Conservation (phyloP, 805 yeast species). For the Saturnispora bothae region DNA sequence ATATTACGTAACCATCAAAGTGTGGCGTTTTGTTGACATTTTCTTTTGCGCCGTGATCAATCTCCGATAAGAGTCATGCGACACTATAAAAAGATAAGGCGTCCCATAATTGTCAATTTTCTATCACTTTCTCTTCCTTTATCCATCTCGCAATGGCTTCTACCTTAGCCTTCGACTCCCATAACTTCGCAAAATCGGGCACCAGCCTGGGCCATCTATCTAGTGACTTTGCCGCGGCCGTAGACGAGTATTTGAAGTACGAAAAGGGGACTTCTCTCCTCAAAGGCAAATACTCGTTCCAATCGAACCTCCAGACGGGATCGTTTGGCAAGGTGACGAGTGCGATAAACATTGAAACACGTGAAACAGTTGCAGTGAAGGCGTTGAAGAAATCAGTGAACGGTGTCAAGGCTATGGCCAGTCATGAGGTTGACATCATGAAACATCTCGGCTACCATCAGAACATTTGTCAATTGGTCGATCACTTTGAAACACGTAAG, state of each 20-base stretch:
- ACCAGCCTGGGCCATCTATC: slow-evolving; percentile 6
- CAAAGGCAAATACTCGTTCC: slow-evolving; percentile 31
- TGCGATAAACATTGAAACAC: slow-evolving; percentile 31
- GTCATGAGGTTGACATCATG: slow-evolving; percentile 42
- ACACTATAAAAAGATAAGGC: neutral
- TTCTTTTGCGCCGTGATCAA: neutral
- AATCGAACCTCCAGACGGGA: slow-evolving; percentile 42
- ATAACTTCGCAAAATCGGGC: neutral
- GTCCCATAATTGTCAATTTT: neutral
- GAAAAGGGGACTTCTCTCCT: slow-evolving; percentile 29
- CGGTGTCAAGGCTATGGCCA: slow-evolving; percentile 36
- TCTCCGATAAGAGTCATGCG: slow-evolving; percentile 1
- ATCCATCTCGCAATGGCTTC: neutral
- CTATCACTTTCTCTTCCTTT: neutral
- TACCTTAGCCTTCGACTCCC: neutral
- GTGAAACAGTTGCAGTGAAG: slow-evolving; percentile 41
- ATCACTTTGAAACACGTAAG: slow-evolving; percentile 43
- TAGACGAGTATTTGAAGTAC: slow-evolving; percentile 32
- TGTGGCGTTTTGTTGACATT: neutral
- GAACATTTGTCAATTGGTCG: slow-evolving; percentile 48
- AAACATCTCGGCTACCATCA: slow-evolving; percentile 34
- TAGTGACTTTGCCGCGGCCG: slow-evolving; percentile 19
- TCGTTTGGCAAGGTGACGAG: slow-evolving; percentile 53
- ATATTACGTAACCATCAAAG: too few relatives aligned
- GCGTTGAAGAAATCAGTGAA: slow-evolving; percentile 37